Evolutionary conservation across 78 protist species (phyloP), one percentile per base, ranked within the genome.

Genomic region (Speleostelium caveatum): DNA sequence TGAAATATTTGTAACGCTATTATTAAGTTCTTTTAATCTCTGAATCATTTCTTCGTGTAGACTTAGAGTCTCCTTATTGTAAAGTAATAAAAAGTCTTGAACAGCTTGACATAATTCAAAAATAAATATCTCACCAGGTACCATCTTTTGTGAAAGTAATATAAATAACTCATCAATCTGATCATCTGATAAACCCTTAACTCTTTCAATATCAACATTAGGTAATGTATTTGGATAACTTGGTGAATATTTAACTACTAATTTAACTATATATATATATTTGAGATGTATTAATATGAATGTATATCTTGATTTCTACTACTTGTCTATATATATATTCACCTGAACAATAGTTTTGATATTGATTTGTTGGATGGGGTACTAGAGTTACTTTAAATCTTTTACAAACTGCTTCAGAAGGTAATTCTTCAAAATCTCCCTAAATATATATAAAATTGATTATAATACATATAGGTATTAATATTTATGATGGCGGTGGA

Each of bases 31-130:
- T 2, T 61, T 76, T 32, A 76, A 55, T 49, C 89, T 21, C 39
- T 80, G 74, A 21, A 80, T 80, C 89, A 80, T 80, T 36, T 80
- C 89, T 26, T 80, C 68, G 55, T 80, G 89, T 41, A 80, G 32
- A 32, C 67, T 51, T 33, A 66, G 77, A 26, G 89, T 80, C 24
- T 80, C 89, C 22, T 80, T 80, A 33, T 80, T 80, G 19, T 80
- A 80, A 0, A 38, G 19, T 41, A 80, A 58, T 26, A 80, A 39
- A 33, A 80, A 80, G 14, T 80, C 89, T 41, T 80, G 89, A 30
- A 68, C 49, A 0, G 89, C 89, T 58, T 80, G 89, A 68, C 89
- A 80, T 7, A 80, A 30, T 41, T 80, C 89, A 21, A 80, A 80
- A 6, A 80, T 36, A 8, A 80, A 35, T 8, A 80, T 28, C 35